Base-by-base conservation (phyloP, 2,329 filamentous ascomycete species). In the Parafenestella ontariensis region DNA sequence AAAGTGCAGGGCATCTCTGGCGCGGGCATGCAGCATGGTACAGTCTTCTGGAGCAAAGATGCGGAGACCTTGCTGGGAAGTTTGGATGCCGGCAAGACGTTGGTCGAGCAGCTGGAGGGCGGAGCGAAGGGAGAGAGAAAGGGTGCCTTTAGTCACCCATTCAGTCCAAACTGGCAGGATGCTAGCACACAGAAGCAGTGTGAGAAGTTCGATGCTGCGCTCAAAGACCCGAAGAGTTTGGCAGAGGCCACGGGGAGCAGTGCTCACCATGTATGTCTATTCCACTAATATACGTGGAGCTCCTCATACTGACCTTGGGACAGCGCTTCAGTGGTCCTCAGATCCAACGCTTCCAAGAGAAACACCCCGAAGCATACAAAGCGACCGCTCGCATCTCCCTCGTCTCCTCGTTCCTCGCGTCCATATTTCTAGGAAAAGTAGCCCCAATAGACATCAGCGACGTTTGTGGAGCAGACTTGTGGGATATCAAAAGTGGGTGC, bases 131-230 rank as follows among this genome's bases (percentile, higher is more conserved):
- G 72, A 11, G 70, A 77, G 58, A 62, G 67, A 46, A 78, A 80
- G 9, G 79, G 78, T 3, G 90, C 89, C 0, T 91, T 98, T 71
- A 90, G 92, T 15, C 89, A 96, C 74, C 88, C 90, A 4, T 93
- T 88, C 78, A 92, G 91, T 62, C 95, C 95, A 7, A 99, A 98
- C 76, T 99, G 95, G 95, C 95, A 98, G 78, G 95, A 99, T 75
- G 89, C 93, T 58, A 96, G 92, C 78, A 98, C 95, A 1, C 92
- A 97, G 79, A 83, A 83, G 62, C 91, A 99, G 78, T 97, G 93
- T 72, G 92, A 97, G 73, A 83, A 85, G 59, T 98, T 98, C 71
- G 93, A 98, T 74, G 83, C 80, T 5, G 80, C 82, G 48, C 78
- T 97, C 7, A 90, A 90, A 0, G 81, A 81, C 6, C 81, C 85